Evolutionary conservation across 1,139 yeast genomes (phyloP).

Genomic region (Arxiozyma slooffiae): DNA sequence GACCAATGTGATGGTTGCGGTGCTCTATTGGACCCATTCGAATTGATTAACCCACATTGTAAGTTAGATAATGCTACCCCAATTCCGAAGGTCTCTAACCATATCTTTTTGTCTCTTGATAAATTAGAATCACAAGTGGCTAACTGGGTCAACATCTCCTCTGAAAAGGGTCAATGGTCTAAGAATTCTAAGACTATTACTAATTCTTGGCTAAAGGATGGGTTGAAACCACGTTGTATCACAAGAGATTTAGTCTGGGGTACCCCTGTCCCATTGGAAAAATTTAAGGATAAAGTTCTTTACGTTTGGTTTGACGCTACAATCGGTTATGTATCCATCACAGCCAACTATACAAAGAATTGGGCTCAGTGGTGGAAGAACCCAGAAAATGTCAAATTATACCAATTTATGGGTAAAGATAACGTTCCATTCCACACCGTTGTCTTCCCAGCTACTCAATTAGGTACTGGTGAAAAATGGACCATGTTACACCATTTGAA

Average conservation of each 20-base stretch:
- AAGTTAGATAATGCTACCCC: conserved; percentile 82
- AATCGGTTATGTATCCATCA: conserved; percentile 90
- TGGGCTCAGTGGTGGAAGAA: conserved; percentile 91
- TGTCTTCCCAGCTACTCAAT: conserved; percentile 84
- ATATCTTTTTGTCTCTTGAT: conserved; percentile 72
- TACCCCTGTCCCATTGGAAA: conserved; percentile 86
- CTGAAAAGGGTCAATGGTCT: conserved; percentile 78
- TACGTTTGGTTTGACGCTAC: conserved; percentile 99
- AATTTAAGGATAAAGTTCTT: conserved; percentile 75
- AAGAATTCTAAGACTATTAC: conserved; percentile 83
- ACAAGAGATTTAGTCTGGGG: conserved; percentile 98
- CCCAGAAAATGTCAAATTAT: conserved; percentile 73
- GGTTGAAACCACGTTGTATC: conserved; percentile 87
- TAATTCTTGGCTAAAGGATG: conserved; percentile 86
- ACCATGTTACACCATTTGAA: conserved; percentile 82
- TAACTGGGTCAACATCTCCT: conserved; percentile 62
- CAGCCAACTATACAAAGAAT: conserved; percentile 79
- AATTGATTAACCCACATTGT: conserved; percentile 88
- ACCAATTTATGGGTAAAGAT: conserved; percentile 99
- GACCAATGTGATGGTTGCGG: conserved; percentile 99
- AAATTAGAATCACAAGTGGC: conserved; percentile 68
- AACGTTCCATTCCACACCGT: conserved; percentile 98
- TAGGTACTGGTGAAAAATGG: conserved; percentile 86
- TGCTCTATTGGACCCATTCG: conserved; percentile 76
- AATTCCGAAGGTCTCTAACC: conserved; percentile 69